phyloP scores from a whole-genome alignment of 2,329 filamentous ascomycete genomes.

The Aspergillus versicolor region DNA sequence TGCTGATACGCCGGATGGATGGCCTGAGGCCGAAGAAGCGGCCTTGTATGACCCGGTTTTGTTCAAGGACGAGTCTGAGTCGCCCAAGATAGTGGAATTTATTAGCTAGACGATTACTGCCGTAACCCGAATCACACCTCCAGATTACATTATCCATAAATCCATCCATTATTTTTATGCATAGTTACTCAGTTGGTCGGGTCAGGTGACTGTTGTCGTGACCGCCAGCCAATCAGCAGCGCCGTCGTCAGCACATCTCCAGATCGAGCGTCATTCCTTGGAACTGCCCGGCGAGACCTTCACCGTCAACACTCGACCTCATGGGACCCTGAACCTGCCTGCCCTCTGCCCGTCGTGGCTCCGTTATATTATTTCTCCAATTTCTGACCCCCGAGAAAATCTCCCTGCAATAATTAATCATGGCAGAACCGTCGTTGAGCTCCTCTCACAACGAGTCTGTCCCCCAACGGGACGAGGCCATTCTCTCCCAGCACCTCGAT shows the following conservation, averaged over 20 bases:
- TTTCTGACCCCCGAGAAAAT: background rate
- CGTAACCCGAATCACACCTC: too few species aligned
- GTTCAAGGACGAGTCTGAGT: background rate
- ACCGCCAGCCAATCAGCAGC: background rate
- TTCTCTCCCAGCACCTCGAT: conserved; percentile 22
- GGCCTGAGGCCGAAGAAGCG: background rate
- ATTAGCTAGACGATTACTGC: background rate
- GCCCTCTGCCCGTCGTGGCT: conserved; percentile 5
- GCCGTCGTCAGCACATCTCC: background rate
- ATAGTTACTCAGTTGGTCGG: background rate
- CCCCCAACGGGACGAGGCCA: conserved; percentile 18
- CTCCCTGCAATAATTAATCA: background rate
- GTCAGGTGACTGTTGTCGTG: background rate
- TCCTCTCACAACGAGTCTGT: conserved; percentile 6
- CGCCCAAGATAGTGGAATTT: background rate
- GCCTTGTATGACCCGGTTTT: background rate
- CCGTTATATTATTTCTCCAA: background rate
- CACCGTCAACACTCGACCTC: background rate
- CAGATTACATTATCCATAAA: too few species aligned
- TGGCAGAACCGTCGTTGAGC: conserved; percentile 35
- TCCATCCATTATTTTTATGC: too few species aligned
- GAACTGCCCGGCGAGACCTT: background rate
- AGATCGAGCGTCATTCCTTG: background rate
- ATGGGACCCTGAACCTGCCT: background rate
- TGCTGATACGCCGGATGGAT: background rate